Evolutionary conservation across 306 rosid species (phyloP), one percentile per base, ranked within the genome.

Genomic region (Lotus japonicus): DNA sequence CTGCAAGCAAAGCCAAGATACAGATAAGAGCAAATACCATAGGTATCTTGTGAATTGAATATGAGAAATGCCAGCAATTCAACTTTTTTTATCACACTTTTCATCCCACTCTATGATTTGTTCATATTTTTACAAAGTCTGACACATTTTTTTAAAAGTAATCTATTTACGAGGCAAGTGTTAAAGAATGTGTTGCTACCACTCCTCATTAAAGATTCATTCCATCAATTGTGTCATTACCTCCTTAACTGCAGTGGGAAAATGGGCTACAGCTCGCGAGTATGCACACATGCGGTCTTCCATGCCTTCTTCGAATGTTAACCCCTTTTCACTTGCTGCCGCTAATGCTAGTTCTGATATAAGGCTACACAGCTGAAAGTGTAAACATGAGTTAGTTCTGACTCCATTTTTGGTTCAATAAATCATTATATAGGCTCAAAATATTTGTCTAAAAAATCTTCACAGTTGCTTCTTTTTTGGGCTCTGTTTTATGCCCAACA

Each of bases 171-270:
- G 4, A 2, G 31, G 31, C 31, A 26, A 26, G 31, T 26, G 23
- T 21, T 1, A 21, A 21, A 21, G 23, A 21, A 3, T 21, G 31
- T 26, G 4, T 26, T 31, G 7, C 7, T 5, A 31, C 0, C 7
- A 5, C 36, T 31, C 7, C 1, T 1, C 2, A 7, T 64, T 15
- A 35, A 38, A 49, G 39, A 19, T 57, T 13, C 50, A 43, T 19
- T 49, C 36, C 17, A 4, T 5, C 9, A 49, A 33, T 44, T 41
- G 53, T 53, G 19, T 39, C 50, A 31, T 75, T 70, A 94, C 98
- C 98, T 94, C 99, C 76, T 94, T 94, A 28, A 94, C 96, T 74
- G 99, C 99, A 0, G 99, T 94, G 36, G 97, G 99, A 58, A 94
- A 94, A 78, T 94, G 96, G 11, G 97, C 84, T 28, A 94, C 99